Conservation (phyloP, 441 rosid species). For the Viola pubescens region DNA sequence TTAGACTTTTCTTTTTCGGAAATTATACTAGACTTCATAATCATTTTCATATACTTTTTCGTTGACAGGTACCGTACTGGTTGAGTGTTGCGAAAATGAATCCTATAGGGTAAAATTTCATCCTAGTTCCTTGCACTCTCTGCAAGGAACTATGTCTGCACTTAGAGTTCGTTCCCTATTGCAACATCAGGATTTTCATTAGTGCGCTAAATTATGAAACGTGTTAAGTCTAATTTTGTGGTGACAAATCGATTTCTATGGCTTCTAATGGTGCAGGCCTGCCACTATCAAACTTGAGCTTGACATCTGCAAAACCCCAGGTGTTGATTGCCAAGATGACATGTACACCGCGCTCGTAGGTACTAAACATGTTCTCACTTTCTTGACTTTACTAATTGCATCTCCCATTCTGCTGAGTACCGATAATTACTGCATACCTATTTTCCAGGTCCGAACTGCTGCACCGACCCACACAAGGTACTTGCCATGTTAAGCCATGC, state of each 20-base stretch:
- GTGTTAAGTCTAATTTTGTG: neutral
- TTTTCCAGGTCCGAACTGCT: conserved; percentile 39
- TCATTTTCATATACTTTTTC: neutral
- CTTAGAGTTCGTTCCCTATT: neutral
- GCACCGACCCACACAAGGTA: conserved; percentile 26
- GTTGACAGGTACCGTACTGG: conserved; percentile 32
- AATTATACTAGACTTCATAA: neutral
- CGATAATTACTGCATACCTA: neutral
- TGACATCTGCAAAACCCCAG: conserved; percentile 29
- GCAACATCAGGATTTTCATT: neutral
- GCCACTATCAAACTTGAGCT: conserved; percentile 21
- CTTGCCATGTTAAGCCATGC: conserved; percentile 31
- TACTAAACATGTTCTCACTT: conserved; percentile 6
- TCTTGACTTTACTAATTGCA: neutral
- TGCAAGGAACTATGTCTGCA: neutral
- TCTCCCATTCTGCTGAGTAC: neutral
- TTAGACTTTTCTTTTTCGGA: neutral
- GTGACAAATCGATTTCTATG: neutral
- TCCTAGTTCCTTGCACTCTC: neutral
- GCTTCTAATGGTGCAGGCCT: conserved; percentile 17
- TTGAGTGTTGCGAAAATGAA: conserved; percentile 32
- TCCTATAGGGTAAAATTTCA: conserved; percentile 30
- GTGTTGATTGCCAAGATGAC: conserved; percentile 34
- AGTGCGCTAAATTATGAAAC: neutral
- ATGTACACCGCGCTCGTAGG: conserved; percentile 35